Evolutionary conservation across 1,284 basidiomycete species (phyloP).

Genomic region (Ustilago loliicola): DNA sequence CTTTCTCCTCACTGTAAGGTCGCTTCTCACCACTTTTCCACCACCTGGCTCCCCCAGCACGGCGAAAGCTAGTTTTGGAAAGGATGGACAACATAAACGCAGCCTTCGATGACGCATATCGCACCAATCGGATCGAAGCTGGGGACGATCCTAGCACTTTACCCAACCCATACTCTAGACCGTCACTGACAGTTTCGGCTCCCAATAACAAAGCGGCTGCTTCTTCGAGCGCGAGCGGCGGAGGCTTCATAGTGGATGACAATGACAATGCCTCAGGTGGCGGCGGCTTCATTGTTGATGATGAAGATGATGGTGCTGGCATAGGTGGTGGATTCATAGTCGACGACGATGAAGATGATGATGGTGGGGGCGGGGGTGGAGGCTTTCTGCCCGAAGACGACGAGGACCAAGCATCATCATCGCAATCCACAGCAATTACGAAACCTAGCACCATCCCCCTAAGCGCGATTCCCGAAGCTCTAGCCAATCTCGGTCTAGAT

Average conservation of each 20-base stretch:
- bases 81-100: conserved; percentile 37
- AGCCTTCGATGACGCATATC: conserved; percentile 58
- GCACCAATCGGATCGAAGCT: conserved; percentile 40
- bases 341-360: background rate
- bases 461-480: conserved; percentile 50
- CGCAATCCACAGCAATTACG: background rate
- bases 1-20: background rate
- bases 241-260: conserved; percentile 39
- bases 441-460: conserved; percentile 46
- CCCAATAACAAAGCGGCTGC: background rate
- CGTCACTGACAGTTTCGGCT: conserved; percentile 1
- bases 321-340: conserved; percentile 37
- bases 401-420: conserved; percentile 1
- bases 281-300: conserved; percentile 43
- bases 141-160: conserved; percentile 50
- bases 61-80: too few relatives aligned
- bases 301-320: conserved; percentile 3
- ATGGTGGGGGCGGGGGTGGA: background rate
- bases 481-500: conserved; percentile 50
- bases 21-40: background rate
- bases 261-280: conserved; percentile 8
- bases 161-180: conserved; percentile 46
- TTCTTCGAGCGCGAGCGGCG: conserved; percentile 9
- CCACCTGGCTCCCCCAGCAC: too few relatives aligned
- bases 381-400: conserved; percentile 4